Base-by-base conservation (phyloP, 2,329 filamentous ascomycete species). In the Clonostachys byssicola region DNA sequence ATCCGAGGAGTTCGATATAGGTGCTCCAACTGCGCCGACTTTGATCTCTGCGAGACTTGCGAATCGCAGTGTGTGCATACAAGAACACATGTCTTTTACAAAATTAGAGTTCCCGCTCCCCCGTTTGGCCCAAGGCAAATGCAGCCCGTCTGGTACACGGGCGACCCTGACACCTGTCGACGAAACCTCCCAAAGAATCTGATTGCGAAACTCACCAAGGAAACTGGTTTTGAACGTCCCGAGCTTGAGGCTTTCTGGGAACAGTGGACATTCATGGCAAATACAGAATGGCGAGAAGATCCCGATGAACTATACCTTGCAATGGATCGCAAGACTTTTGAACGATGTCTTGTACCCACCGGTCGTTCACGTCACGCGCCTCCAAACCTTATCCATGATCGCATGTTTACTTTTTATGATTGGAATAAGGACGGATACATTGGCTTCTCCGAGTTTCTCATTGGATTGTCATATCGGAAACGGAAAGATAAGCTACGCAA, bases 331-430 rank as follows among this genome's bases (percentile, higher is more conserved):
- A 88, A 87, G 65, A 95, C 90, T 0, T 99, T 99, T 67, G 90
- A 96, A 62, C 84, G 88, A 43, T 95, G 91, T 56, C 83, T 97
- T 50, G 85, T 95, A 8, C 89, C 90, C 5, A 88, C 88, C n/a
- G 88, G 87, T 13, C 87, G 86, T n/a, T 81, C 83, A 49, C 81
- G 86, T 34, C 85, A 90, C 47, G 83, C 87, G 12, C 79, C 86
- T 1, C 89, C 92, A 2, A 96, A 95, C 62, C 80, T 96, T 13
- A 89, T 99, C 49, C 94, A 95, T 60, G 92, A 99, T 63, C 87
- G 94, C 55, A 94, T 96, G 80, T 99, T 97, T 67, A 83, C 88
- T 44, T 96, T 96, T 64, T 99, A 96, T 64, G 94, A 99, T 66
- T 88, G 85, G 34, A 92, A 97, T 63, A 79, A 83, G 40, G 90